Evolutionary conservation across 345 rosid genomes (phyloP), one percentile per base, ranked within the genome.

Genomic region (Acer negundo): DNA sequence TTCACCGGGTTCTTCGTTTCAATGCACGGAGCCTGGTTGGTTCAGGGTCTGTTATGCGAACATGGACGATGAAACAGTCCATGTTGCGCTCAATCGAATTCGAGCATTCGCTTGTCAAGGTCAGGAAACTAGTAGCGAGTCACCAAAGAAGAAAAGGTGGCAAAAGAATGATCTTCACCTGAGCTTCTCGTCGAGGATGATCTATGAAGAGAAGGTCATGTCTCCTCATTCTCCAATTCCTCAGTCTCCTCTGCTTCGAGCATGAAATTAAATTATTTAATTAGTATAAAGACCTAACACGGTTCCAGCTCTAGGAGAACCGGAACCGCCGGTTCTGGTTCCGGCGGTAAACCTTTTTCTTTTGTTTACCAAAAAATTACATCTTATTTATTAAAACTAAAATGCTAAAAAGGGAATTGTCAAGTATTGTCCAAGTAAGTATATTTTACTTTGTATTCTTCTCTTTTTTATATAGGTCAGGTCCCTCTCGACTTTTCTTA

Each of bases 31-130:
- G 70, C 98, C 97, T 2, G 97, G 98, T 2, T 95, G 97, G 92
- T 95, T 92, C 73, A 86, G 97, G 84, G 95, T 92, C 44, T 93
- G 99, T 77, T 91, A 93, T 26, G 99, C 99, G 4, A 93, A 92
- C 56, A 92, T 91, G 91, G 93, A 91, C 15, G 90, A 91, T 10
- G 86, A 85, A 15, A 93, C 92, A 0, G 82, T 90, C 17, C 83
- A 84, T 11, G 84, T 86, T 44, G 96, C 98, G 4, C 83, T 95
- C 11, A 49, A 68, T 23, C 84, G 98, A 68, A 93, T 95, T 23
- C 80, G 66, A 19, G 85, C 69, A 2, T 90, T 93, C 46, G 92
- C 86, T 40, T 40, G 69, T 31, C 62, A 67, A 42, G 80, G 64
- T 10, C 74, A 81, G 66, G 81, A 82, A 51, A 70, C n/a, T n/a